Conservation (phyloP, 768 basidiomycete genomes). For the Lactarius pseudohatsudake region DNA sequence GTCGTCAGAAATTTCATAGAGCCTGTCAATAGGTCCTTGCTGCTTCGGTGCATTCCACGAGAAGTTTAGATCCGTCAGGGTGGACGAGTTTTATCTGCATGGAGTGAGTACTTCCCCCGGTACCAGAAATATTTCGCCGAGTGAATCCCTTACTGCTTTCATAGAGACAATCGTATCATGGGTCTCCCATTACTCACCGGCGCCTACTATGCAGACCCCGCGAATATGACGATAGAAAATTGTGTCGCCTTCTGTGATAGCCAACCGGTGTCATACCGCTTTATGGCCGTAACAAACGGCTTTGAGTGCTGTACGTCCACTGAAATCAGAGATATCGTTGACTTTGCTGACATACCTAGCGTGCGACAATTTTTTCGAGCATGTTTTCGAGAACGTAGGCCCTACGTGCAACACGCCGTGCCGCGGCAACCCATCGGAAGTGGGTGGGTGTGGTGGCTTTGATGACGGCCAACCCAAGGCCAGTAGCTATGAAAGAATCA, state of each 20-base stretch:
- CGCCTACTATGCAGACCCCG: conserved; percentile 44
- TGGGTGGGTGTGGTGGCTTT: conserved; percentile 51
- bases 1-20: too few relatives aligned
- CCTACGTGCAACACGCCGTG: conserved; percentile 59
- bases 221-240: conserved; percentile 58
- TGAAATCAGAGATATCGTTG: background rate
- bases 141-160: too few relatives aligned
- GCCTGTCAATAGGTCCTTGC: background rate
- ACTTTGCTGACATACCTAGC: background rate
- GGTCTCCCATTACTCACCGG: conserved; percentile 45
- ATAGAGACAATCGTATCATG: conserved; percentile 3
- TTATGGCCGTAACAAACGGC: conserved; percentile 66
- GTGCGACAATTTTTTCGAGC: conserved; percentile 37
- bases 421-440: conserved; percentile 54
- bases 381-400: conserved; percentile 47
- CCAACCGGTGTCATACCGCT: conserved; percentile 44
- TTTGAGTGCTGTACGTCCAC: conserved; percentile 55
- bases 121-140: too few relatives aligned
- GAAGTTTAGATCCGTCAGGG: background rate
- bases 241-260: conserved; percentile 46
- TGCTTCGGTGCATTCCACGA: background rate
- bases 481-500: conserved; percentile 59
- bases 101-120: background rate
- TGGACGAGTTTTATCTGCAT: background rate
- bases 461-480: conserved; percentile 39